These are phyloP conservation scores for Petunia hybrid DNA, from an alignment of 305 asterid genomes.

Conservation along the genomic window DNA sequence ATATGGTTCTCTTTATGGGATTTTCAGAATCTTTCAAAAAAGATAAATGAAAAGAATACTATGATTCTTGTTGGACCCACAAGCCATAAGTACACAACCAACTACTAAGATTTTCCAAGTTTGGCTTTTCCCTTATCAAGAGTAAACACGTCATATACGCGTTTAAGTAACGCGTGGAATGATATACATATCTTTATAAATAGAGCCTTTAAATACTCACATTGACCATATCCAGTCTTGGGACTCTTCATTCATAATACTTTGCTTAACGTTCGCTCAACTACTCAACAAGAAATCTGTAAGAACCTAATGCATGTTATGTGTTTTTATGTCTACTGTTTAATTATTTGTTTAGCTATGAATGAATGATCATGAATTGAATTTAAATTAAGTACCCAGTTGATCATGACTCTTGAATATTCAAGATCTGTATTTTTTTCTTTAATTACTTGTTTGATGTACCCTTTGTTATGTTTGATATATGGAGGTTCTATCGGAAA, in stretches of 20 bases:
- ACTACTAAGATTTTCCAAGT: neutral
- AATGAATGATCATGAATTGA: neutral
- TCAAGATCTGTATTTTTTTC: neutral
- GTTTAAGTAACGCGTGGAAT: conserved; percentile 65
- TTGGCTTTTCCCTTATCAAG: neutral
- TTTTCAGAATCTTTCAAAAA: no score
- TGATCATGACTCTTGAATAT: neutral
- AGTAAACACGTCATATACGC: conserved; percentile 49
- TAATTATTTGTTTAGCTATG: neutral
- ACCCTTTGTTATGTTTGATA: neutral
- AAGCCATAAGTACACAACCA: neutral
- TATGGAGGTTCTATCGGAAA: no score
- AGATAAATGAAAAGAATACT: neutral
- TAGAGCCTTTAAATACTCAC: conserved; percentile 31
- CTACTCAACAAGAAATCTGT: conserved; percentile 3
- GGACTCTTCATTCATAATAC: neutral
- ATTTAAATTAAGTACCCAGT: neutral
- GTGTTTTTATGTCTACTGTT: neutral
- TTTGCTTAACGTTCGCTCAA: neutral
- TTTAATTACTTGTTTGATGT: neutral
- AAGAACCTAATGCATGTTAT: neutral
- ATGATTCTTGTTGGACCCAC: neutral
- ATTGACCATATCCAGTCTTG: conserved; percentile 13
- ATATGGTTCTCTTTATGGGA: no score
- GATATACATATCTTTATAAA: neutral